Base-by-base conservation (phyloP, 2,329 filamentous ascomycete species). In the Camillea tinctor region DNA sequence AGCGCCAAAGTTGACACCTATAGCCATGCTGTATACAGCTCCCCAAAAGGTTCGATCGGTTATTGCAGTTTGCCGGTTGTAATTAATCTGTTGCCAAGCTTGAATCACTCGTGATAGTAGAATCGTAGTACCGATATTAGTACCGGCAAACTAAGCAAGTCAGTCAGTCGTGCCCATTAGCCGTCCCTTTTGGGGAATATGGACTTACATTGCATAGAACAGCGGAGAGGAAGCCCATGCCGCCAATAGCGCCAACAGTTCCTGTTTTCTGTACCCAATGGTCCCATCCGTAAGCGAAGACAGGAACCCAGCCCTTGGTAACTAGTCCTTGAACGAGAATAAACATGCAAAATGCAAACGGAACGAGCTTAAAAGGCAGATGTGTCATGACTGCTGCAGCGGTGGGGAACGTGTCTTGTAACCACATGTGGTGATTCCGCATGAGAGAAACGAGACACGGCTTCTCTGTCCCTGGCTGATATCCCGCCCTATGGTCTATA, bases 41-140 rank as follows among this genome's bases (percentile, higher is more conserved):
- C 83, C 89, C 88, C 88, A 91, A 70, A 91, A 91, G 0, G 83
- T 89, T 3, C 88, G 81, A 50, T 91, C 76, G 13, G 77, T 82
- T 54, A 92, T 88, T 0, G 79, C 72, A 1, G 71, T 74, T 0
- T 74, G 73, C 48, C 78, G 81, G 0, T 64, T 60, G 0, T 69
- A 58, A 64, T 88, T 85, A 49, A 92, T 89, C 1, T 76, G 68
- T 63, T 84, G 77, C 89, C 89, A 92, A 0, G 84, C 77, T 70
- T 92, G 89, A 11, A 92, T 84, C 6, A 91, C 82, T 2, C 89
- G 86, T 8, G 84, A 90, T 1, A 92, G 79, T 0, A 92, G 82
- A 68, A 92, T 92, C 0, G 89, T 88, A 0, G 89, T 90, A 36
- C 89, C 89, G 56, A 92, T 92, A 64, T 92, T 92, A 1, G 89